Evolutionary conservation across 768 basidiomycete species (phyloP).

Genomic region (Crepidotus variabilis): DNA sequence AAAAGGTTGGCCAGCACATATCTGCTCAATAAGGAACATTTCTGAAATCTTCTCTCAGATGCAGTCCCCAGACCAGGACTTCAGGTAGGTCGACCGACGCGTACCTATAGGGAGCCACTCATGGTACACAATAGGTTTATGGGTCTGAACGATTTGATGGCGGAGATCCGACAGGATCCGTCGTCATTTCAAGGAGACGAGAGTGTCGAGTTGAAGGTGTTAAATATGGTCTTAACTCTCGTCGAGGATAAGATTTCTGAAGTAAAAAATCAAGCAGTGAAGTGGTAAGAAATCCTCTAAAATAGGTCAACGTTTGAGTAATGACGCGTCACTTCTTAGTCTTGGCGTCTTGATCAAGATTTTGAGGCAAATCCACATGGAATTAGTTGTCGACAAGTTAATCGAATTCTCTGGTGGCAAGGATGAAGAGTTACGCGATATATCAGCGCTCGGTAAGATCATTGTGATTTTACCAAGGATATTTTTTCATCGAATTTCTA

Average conservation of each 20-base stretch:
- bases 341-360: conserved; percentile 90
- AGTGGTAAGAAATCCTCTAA: conserved; percentile 57
- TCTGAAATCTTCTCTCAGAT: conserved; percentile 45
- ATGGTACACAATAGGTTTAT: conserved; percentile 68
- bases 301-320: too few species aligned
- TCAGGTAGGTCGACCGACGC: conserved; percentile 51
- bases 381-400: conserved; percentile 83
- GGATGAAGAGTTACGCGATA: conserved; percentile 92
- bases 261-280: conserved; percentile 96
- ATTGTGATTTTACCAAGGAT: neutral
- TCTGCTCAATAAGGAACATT: neutral
- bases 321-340: conserved; percentile 36
- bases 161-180: conserved; percentile 80
- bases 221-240: conserved; percentile 78
- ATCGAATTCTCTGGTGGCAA: conserved; percentile 81
- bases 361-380: conserved; percentile 78
- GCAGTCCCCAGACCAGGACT: conserved; percentile 90
- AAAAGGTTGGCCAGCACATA: conserved; percentile 49
- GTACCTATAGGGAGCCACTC: conserved; percentile 17
- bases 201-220: conserved; percentile 75
- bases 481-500: conserved; percentile 23
- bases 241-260: conserved; percentile 96
- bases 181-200: conserved; percentile 82
- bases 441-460: conserved; percentile 80
- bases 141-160: conserved; percentile 93